Conservation (phyloP, 2,329 filamentous ascomycete genomes). For the Teratosphaeria destructans region DNA sequence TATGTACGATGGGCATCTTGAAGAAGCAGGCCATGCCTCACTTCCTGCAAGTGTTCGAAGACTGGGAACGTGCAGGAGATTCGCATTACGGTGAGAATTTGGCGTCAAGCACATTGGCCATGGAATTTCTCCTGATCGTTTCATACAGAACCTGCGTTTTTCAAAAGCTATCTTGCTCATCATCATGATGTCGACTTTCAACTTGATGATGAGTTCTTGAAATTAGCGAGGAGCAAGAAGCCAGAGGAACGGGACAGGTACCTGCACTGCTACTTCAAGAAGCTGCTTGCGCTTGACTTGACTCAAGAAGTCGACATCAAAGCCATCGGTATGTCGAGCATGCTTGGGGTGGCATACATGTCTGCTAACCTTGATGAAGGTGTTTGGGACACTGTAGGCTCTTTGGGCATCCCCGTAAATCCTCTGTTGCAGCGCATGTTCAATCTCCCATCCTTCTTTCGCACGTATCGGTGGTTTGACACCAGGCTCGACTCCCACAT, state of each 20-base stretch:
- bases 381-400: slow-evolving; percentile 42
- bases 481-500: slow-evolving; percentile 28
- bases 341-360: neutral
- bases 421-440: slow-evolving; percentile 19
- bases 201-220: slow-evolving; percentile 6
- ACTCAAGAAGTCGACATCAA: slow-evolving; percentile 27
- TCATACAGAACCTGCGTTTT: slow-evolving; percentile 15
- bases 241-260: slow-evolving; percentile 13
- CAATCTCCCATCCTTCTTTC: slow-evolving; percentile 18
- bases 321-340: slow-evolving; percentile 24
- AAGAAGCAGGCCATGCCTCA: slow-evolving; percentile 24
- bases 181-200: slow-evolving; percentile 12
- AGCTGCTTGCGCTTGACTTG: slow-evolving; percentile 12
- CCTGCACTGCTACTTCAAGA: slow-evolving; percentile 17
- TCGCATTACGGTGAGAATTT: slow-evolving; percentile 9
- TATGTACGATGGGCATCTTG: slow-evolving; percentile 34
- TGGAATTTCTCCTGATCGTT: neutral
- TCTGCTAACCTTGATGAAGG: slow-evolving; percentile 3
- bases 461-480: slow-evolving; percentile 26
- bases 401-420: slow-evolving; percentile 27
- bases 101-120: neutral
- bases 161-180: slow-evolving; percentile 16
- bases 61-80: slow-evolving; percentile 24
- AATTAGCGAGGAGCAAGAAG: slow-evolving; percentile 5
- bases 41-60: slow-evolving; percentile 25